Base-by-base conservation (phyloP, 441 rosid species). In the Croton laevigatus region DNA sequence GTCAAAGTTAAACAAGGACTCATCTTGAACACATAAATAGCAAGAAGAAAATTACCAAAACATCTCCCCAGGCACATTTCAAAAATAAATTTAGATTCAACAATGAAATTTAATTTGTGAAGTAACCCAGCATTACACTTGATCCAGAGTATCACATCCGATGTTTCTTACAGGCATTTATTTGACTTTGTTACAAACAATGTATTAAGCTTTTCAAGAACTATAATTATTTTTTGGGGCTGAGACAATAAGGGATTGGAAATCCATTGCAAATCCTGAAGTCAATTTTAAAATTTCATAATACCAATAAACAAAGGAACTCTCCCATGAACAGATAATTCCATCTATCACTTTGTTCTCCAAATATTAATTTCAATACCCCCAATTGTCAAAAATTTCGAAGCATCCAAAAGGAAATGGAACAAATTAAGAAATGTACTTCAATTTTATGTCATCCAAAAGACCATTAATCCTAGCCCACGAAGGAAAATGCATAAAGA, bases 381-480 rank as follows among this genome's bases (percentile, higher is more conserved):
- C 51, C 3, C 57, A 8, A 6, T 55, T 1, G 9, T 14, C 27
- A 49, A 20, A 4, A 6, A 77, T n/a, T 62, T 44, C 74, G 23
- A 51, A 60, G 27, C 37, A 74, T 72, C 69, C 71, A 72, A 76
- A 68, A 69, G 64, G 14, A 54, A 68, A 71, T n/a, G n/a, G n/a
- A 52, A 19, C 34, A 58, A 53, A 3, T 3, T 12, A 62, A 19
- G 17, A 40, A 62, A 54, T 44, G 70, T 64, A 58, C 19, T 48
- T 46, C 40, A 20, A 49, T 19, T 36, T 42, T 27, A 23, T n/a
- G 6, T 13, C 23, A 65, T 16, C 13, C 45, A n/a, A n/a, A n/a
- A n/a, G n/a, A n/a, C n/a, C n/a, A n/a, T n/a, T n/a, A 8, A 20
- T 23, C 65, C n/a, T 44, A n/a, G 20, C 46, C 38, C 38, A 40